phyloP scores from a whole-genome alignment of 352 stramenopile species.

The Plasmopara viticola region DNA sequence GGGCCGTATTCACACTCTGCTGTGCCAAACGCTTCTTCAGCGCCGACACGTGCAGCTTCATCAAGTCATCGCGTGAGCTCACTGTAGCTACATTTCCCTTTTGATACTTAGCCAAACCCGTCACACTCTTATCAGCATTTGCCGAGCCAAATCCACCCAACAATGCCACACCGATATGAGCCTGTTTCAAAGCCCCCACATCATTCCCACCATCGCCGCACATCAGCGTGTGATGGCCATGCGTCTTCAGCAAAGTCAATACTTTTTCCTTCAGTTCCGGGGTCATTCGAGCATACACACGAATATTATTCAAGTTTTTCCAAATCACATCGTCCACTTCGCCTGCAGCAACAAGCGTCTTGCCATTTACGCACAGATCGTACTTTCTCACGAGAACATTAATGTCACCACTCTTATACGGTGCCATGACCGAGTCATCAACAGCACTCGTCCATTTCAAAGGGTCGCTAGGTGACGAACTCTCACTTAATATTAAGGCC shows the following conservation, averaged over 20 bases:
- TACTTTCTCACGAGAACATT: slow-evolving; percentile 65
- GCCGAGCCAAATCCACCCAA: slow-evolving; percentile 77
- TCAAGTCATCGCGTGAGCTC: slow-evolving; percentile 58
- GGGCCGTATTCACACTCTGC: slow-evolving; percentile 55
- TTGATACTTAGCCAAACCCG: slow-evolving; percentile 66
- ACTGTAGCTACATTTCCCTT: slow-evolving; percentile 47
- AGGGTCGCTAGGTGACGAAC: slow-evolving; percentile 20
- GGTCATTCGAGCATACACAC: slow-evolving; percentile 95
- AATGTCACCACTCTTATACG: slow-evolving; percentile 66
- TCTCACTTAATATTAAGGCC: slow-evolving; percentile 67
- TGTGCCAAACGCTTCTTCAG: slow-evolving; percentile 74
- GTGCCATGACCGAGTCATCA: slow-evolving; percentile 57
- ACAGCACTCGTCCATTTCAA: slow-evolving; percentile 80
- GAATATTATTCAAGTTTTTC: slow-evolving; percentile 70
- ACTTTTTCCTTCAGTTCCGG: slow-evolving; percentile 96
- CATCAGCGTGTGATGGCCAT: slow-evolving; percentile 93
- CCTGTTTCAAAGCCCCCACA: slow-evolving; percentile 92
- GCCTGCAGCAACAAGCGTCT: slow-evolving; percentile 59
- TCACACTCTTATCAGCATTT: slow-evolving; percentile 85
- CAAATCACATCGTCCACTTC: slow-evolving; percentile 82
- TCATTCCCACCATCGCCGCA: slow-evolving; percentile 99
- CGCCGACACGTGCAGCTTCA: slow-evolving; percentile 84
- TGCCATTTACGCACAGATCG: slow-evolving; percentile 81
- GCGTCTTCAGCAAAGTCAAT: slow-evolving; percentile 91
- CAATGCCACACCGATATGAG: slow-evolving; percentile 80